These are phyloP conservation scores for Sphagnum magellanicum DNA, from an alignment of 228 moss, liverwort and hornwort genomes.

Conservation along the genomic window DNA sequence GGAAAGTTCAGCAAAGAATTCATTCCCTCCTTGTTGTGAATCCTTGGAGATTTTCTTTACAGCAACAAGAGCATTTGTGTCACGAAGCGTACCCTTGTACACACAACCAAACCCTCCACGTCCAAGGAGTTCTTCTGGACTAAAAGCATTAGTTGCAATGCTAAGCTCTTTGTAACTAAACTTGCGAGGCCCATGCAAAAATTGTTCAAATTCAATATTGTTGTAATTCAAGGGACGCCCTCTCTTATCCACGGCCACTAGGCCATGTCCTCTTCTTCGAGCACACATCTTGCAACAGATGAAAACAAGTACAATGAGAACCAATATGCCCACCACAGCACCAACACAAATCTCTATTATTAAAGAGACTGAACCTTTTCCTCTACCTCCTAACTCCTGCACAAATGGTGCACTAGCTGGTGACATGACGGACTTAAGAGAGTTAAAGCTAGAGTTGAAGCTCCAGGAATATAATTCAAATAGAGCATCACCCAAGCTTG, in stretches of 20 bases:
- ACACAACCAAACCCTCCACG: conserved; percentile 39
- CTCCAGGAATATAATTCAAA: neutral
- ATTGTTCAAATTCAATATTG: neutral
- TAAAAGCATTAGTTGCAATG: conserved; percentile 35
- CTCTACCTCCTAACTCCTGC: too few species aligned
- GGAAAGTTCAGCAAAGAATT: conserved; percentile 38
- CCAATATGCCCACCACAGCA: neutral
- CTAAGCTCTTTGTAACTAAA: conserved; percentile 30
- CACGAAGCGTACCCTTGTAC: conserved; percentile 22
- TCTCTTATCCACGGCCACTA: neutral
- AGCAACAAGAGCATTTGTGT: conserved; percentile 12
- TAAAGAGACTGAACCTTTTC: too few species aligned
- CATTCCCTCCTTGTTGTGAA: conserved; percentile 18
- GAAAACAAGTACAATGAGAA: neutral
- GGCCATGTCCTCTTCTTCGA: neutral
- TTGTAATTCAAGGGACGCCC: neutral
- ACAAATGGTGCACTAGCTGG: too few species aligned
- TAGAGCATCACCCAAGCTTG: conserved; percentile 1
- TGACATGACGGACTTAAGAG: too few species aligned
- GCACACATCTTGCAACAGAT: neutral
- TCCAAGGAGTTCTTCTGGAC: conserved; percentile 20
- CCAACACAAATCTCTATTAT: too few species aligned
- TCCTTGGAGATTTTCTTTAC: conserved; percentile 42
- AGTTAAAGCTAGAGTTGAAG: too few species aligned
- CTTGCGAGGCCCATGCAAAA: conserved; percentile 21